Conservation (phyloP, 805 yeast species). For the Saccharomyces eubayanus region DNA sequence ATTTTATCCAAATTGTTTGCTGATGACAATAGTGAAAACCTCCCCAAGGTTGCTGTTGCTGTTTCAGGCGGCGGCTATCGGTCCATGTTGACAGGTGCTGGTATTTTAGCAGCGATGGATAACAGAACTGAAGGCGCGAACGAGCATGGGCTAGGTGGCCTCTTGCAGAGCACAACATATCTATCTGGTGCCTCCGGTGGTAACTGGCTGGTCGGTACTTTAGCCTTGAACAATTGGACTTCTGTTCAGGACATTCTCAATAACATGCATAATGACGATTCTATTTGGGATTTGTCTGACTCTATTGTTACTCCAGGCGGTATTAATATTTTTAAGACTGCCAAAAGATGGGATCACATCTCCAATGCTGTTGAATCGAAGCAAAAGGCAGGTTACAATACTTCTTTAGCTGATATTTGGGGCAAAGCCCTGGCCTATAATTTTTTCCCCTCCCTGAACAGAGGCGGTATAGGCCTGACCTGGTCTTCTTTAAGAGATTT, state of each 20-base stretch:
- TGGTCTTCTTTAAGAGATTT: conserved; percentile 53
- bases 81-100: conserved; percentile 83
- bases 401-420: conserved; percentile 70
- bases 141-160: conserved; percentile 58
- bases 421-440: conserved; percentile 69
- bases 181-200: conserved; percentile 80
- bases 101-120: conserved; percentile 71
- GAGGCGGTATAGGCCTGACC: conserved; percentile 58
- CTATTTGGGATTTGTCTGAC: conserved; percentile 63
- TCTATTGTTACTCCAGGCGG: conserved; percentile 63
- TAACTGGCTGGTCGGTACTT: conserved; percentile 68
- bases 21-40: conserved; percentile 6
- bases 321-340: conserved; percentile 44
- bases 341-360: conserved; percentile 47
- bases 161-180: conserved; percentile 63
- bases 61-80: conserved; percentile 87
- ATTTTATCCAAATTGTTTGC: conserved; percentile 11
- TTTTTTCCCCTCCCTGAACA: conserved; percentile 52
- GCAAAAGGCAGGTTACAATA: conserved; percentile 55
- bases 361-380: conserved; percentile 47
- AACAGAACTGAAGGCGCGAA: conserved; percentile 54
- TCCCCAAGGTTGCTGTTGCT: conserved; percentile 46
- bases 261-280: conserved; percentile 28
- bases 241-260: conserved; percentile 50
- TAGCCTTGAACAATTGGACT: conserved; percentile 66